Base-by-base conservation (phyloP, 306 rosid species). In the Alnus glutinosa region DNA sequence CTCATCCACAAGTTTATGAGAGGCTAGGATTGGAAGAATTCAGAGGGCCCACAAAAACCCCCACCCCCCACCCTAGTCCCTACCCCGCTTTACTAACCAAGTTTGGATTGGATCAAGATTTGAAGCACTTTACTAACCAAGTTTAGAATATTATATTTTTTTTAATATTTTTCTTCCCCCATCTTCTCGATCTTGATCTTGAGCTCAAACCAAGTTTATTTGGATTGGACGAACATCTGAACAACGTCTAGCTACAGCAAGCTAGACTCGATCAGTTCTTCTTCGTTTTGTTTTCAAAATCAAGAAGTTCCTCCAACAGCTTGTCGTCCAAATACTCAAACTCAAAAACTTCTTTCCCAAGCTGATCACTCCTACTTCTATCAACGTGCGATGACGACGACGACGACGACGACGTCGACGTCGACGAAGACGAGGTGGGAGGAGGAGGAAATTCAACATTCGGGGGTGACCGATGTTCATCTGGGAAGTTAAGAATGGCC, bases 401-500 rank as follows among this genome's bases (percentile, higher is more conserved):
- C 1, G 91, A 67, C 0, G 78, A 44, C 3, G 72, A 46, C 0
- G 83, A 74, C 0, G 78, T 18, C 2, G 75, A 59, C 34, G 4
- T 19, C 0, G 64, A 19, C 0, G 70, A n/a, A 5, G 1, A 42
- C 7, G 46, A 42, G 3, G 80, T 48, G 30, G 80, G 62, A 30
- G 64, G 5, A 67, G 77, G 1, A 59, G 78, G 13, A 73, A 71
- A 61, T 2, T 28, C 55, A 34, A 32, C 78, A 68, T 50, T 73
- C 80, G 55, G 14, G 7, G 82, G 16, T 69, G 59, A 78, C 14
- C 11, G 34, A 63, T 89, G 30, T 50, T 93, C 92, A 19, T 75
- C 19, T 5, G 97, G 93, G 66, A 91, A 93, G 58, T 91, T 93
- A n/a, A 93, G 91, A 76, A 89, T 86, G 9, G 97, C 96, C 12